These are phyloP conservation scores for Sclerotinia trifoliorum DNA, from an alignment of 2,329 filamentous ascomycete genomes.

Conservation along the genomic window DNA sequence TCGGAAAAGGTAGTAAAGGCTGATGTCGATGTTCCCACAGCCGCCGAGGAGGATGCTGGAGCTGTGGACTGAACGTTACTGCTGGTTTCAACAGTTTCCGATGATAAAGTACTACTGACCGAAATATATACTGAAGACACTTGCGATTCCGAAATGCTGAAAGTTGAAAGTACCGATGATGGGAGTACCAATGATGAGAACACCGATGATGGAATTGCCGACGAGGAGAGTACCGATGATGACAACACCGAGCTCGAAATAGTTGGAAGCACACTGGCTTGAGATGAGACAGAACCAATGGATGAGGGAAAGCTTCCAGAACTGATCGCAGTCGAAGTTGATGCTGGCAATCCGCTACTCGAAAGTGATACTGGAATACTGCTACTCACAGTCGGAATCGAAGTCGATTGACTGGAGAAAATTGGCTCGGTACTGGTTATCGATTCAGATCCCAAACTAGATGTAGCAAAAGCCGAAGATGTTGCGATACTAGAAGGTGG, in stretches of 20 bases:
- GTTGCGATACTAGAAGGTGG: not conserved
- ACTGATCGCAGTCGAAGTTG: not conserved
- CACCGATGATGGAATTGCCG: slow-evolving; percentile 1
- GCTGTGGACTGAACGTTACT: not conserved
- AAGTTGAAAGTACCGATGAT: slow-evolving; percentile 1
- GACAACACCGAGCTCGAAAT: not conserved
- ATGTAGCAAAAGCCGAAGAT: not conserved
- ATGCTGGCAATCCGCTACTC: not conserved
- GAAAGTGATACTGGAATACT: not conserved
- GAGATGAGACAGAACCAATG: not conserved
- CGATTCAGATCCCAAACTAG: not conserved
- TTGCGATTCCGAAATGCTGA: slow-evolving; percentile 5
- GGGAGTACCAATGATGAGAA: not conserved
- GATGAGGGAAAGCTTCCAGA: slow-evolving; percentile 2
- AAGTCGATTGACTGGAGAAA: not conserved
- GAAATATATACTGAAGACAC: slow-evolving; percentile 6
- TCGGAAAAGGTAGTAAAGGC: not conserved
- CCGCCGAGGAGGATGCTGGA: not conserved
- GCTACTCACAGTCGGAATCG: not conserved
- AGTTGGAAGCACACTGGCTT: not conserved
- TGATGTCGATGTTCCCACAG: not conserved
- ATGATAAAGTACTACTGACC: slow-evolving; percentile 1
- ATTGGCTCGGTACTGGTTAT: not conserved
- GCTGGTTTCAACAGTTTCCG: not conserved
- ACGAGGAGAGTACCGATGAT: not conserved